Evolutionary conservation across 192 early-diverging fungal species (phyloP).

Genomic region (Coemansia sp.): DNA sequence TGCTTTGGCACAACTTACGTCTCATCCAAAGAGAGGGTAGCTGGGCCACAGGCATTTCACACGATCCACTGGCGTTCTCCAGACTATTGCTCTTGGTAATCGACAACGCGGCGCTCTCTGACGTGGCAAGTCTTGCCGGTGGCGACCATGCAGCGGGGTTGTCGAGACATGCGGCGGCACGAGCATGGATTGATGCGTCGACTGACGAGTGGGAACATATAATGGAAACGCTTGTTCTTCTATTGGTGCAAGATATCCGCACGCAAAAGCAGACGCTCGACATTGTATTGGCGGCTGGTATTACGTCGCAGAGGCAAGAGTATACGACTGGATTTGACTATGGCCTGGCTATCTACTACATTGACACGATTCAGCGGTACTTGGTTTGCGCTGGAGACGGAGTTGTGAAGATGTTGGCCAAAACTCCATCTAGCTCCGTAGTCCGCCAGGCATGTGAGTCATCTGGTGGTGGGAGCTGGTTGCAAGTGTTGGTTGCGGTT

Average conservation of each 20-base stretch:
- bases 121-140: slow-evolving; percentile 24
- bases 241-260: slow-evolving; percentile 42
- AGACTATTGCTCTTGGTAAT: slow-evolving; percentile 79
- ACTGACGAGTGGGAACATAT: slow-evolving; percentile 35
- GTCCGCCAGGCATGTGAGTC: slow-evolving; percentile 8
- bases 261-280: slow-evolving; percentile 14
- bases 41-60: not conserved
- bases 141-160: slow-evolving; percentile 9
- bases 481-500: slow-evolving; percentile 23
- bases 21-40: slow-evolving; percentile 16
- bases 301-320: slow-evolving; percentile 29
- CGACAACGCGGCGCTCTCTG: slow-evolving; percentile 50
- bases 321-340: slow-evolving; percentile 30
- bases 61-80: slow-evolving; percentile 60
- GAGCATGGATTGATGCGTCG: slow-evolving; percentile 41
- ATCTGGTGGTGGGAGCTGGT: slow-evolving; percentile 17
- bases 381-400: slow-evolving; percentile 20
- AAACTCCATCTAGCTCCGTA: slow-evolving; percentile 1
- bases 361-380: slow-evolving; percentile 34
- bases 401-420: slow-evolving; percentile 6
- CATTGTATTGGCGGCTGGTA: slow-evolving; percentile 16
- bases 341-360: slow-evolving; percentile 26
- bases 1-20: slow-evolving; percentile 46
- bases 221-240: slow-evolving; percentile 20
- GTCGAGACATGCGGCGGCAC: slow-evolving; percentile 22